phyloP scores from a whole-genome alignment of 1,139 yeast species.

The Wickerhamomyces sp. region DNA sequence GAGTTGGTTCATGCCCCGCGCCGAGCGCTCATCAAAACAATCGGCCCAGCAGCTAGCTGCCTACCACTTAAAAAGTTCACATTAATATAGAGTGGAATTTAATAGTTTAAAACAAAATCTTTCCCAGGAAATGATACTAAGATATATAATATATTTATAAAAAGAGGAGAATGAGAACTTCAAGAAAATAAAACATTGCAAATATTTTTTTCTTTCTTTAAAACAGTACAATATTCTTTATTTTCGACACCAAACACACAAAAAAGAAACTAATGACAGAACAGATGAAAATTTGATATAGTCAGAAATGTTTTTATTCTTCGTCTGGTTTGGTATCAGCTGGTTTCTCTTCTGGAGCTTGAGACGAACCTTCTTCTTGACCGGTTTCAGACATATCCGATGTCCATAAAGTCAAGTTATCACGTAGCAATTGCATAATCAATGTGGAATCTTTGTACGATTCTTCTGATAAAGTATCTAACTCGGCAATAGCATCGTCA shows the following conservation, averaged over 20 bases:
- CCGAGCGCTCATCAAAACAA: too few relatives aligned
- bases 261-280: conserved; percentile 15
- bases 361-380: conserved; percentile 49
- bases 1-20: too few relatives aligned
- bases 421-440: conserved; percentile 97
- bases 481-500: conserved; percentile 98
- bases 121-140: conserved; percentile 3
- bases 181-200: conserved; percentile 5
- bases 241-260: conserved; percentile 4
- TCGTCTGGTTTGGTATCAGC: conserved; percentile 39
- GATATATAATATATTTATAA: conserved; percentile 4
- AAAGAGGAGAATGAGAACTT: conserved; percentile 7
- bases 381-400: conserved; percentile 90
- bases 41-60: too few relatives aligned
- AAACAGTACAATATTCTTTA: neutral
- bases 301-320: conserved; percentile 18
- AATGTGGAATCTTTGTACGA: conserved; percentile 97
- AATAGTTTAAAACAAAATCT: conserved; percentile 2
- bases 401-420: conserved; percentile 98
- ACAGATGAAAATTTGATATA: conserved; percentile 19
- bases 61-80: neutral
- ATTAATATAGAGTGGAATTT: conserved; percentile 5
- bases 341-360: conserved; percentile 52
- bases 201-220: neutral
- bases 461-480: conserved; percentile 95